Evolutionary conservation across 257 asterid genomes (phyloP).

Genomic region (Linaria vulgaris): DNA sequence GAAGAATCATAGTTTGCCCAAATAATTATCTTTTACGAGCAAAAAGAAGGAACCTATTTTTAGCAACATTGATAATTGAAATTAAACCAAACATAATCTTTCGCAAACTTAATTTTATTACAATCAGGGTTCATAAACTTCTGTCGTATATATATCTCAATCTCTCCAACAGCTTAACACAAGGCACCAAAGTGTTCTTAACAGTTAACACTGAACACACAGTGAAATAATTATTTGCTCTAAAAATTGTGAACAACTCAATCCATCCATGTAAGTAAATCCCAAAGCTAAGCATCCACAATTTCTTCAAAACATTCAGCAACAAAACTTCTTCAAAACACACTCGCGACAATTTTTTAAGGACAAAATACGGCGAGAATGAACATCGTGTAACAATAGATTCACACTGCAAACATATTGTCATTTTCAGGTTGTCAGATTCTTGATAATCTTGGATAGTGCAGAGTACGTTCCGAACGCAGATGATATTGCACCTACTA

Average conservation of each 20-base stretch:
- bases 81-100: no score
- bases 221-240: not conserved
- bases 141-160: no score
- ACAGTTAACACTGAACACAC: not conserved
- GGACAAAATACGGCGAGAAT: not conserved
- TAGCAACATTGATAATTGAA: no score
- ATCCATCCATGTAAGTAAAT: not conserved
- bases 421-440: slow-evolving; percentile 27
- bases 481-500: slow-evolving; percentile 61
- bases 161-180: no score
- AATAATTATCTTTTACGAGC: no score
- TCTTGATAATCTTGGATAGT: slow-evolving; percentile 56
- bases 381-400: not conserved
- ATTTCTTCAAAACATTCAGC: not conserved
- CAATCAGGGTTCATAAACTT: no score
- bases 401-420: slow-evolving; percentile 15
- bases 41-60: no score
- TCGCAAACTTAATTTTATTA: no score
- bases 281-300: not conserved
- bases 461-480: slow-evolving; percentile 78
- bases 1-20: no score
- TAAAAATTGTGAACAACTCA: not conserved
- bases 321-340: no score
- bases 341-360: not conserved
- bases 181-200: not conserved